Conservation (phyloP, 208 protist species). For the Acanthamoeba quina region DNA sequence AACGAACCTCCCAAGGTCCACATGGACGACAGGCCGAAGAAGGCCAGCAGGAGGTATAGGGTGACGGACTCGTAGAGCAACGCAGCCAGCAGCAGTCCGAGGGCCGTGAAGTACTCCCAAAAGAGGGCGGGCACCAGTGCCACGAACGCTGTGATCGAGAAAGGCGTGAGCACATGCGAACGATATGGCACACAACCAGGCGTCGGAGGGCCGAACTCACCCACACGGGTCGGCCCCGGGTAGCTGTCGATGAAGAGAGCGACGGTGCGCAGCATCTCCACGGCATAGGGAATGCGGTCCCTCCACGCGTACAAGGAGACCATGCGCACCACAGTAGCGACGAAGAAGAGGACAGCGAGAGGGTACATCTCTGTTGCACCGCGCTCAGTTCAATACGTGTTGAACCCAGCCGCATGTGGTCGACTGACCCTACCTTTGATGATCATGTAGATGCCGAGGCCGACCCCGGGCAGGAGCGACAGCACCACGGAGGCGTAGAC, state of each 20-base stretch:
- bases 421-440: not conserved
- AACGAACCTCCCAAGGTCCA: not conserved
- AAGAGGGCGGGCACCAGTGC: not conserved
- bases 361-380: not conserved
- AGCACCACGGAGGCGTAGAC: conserved; percentile 26
- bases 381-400: not conserved
- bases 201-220: not conserved
- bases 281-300: conserved; percentile 49
- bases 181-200: not conserved
- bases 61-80: not conserved
- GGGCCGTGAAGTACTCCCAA: conserved; percentile 3
- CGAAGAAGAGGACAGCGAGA: not conserved
- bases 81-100: not conserved
- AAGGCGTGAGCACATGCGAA: too few species aligned
- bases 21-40: conserved; percentile 3
- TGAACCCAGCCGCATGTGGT: not conserved
- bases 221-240: not conserved
- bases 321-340: not conserved
- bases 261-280: conserved; percentile 3
- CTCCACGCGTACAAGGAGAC: not conserved
- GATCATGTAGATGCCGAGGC: not conserved
- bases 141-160: not conserved
- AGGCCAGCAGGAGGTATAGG: not conserved
- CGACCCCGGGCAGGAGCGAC: not conserved
- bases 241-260: not conserved